A percentile compares a stretch with the other conserved stretches of the same genome.
Evolutionary conservation across 331 rosid genomes (phyloP).

Genomic region (Telfairia occidentalis): DNA sequence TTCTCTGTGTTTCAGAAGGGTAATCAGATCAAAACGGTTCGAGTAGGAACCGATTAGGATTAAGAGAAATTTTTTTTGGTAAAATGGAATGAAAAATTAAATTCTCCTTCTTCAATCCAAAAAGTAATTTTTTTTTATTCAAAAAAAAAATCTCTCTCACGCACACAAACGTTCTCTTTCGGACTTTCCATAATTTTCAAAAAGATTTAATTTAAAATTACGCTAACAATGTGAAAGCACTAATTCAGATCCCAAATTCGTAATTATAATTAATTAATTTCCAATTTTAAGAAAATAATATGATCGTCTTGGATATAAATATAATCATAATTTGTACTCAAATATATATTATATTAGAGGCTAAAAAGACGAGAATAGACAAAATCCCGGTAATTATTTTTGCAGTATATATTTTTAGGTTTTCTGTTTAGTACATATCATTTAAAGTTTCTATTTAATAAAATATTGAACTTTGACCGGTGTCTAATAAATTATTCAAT

Average conservation of each 20-base stretch:
- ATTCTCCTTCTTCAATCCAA: background rate
- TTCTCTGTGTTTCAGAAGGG: no score
- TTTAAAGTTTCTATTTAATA: no score
- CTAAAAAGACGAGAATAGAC: background rate
- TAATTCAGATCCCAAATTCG: background rate
- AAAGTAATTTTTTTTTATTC: background rate
- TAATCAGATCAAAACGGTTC: conserved; percentile 9
- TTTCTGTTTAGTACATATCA: no score
- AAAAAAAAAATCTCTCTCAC: background rate
- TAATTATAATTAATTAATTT: background rate
- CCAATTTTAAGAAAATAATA: background rate
- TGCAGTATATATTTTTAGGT: no score
- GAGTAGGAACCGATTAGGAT: background rate
- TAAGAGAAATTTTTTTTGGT: background rate
- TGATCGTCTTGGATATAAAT: background rate
- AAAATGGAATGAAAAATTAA: background rate
- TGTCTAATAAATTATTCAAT: no score
- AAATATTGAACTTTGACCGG: no score
- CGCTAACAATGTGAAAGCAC: background rate
- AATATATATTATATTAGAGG: no score
- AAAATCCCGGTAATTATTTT: background rate
- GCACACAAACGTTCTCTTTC: background rate
- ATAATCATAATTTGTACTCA: no score
- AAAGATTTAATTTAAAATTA: background rate
- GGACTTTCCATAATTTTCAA: background rate